phyloP scores from a whole-genome alignment of 164 flowering plant genomes.

The Litsea cubeba region DNA sequence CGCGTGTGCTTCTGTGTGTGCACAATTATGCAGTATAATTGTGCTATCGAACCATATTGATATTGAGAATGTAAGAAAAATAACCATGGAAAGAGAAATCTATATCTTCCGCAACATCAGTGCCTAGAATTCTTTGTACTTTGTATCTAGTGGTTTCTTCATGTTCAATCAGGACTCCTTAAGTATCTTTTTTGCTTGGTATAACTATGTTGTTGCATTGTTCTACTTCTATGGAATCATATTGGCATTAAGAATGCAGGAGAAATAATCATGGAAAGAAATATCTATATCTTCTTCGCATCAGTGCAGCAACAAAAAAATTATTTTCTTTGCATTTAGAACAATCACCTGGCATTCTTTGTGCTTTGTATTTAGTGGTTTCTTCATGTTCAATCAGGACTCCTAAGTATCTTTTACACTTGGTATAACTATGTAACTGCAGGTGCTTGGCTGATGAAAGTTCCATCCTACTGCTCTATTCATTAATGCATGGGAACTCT shows the following conservation, averaged over 20 bases:
- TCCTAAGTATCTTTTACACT: neutral
- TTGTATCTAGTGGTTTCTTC: neutral
- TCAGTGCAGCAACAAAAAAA: no score
- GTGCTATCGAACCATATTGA: neutral
- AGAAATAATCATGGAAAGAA: no score
- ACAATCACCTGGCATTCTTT: neutral
- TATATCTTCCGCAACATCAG: no score
- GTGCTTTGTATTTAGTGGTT: neutral
- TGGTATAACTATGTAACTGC: conserved; percentile 10
- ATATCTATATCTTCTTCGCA: no score
- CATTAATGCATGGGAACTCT: conserved; percentile 86
- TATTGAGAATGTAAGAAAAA: neutral
- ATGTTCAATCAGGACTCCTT: neutral
- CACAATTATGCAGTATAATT: neutral
- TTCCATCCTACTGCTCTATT: conserved; percentile 75
- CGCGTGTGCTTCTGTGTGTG: no score
- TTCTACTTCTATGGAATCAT: no score
- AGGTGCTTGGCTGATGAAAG: conserved; percentile 91
- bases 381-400: neutral
- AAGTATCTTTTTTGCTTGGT: neutral
- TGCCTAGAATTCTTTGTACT: neutral
- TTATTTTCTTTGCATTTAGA: neutral
- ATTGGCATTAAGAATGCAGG: no score
- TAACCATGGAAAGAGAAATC: neutral
- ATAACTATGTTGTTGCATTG: conserved; percentile 21